phyloP scores from a whole-genome alignment of 83 land plant species.

The Picea abies region DNA sequence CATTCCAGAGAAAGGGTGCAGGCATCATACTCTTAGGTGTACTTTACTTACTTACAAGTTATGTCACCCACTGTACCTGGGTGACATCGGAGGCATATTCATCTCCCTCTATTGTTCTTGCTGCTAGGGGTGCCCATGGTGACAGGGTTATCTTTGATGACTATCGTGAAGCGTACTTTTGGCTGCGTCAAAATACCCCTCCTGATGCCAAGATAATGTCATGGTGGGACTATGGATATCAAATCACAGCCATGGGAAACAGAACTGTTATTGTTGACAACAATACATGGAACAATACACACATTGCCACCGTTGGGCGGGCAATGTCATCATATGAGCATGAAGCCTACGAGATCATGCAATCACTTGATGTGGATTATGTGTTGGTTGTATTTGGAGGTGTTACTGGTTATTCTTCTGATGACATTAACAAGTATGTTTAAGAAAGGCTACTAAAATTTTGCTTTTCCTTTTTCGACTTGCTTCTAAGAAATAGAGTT shows the following conservation, averaged over 20 bases:
- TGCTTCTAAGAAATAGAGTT: background rate
- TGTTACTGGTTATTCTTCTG: conserved; percentile 98
- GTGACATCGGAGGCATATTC: conserved; percentile 99
- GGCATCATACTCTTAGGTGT: conserved; percentile 74
- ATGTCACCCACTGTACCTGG: conserved; percentile 97
- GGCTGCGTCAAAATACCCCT: conserved; percentile 98
- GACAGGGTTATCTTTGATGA: conserved; percentile 99
- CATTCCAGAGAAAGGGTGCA: conserved; percentile 89
- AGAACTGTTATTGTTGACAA: conserved; percentile 99
- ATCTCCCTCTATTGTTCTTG: conserved; percentile 97
- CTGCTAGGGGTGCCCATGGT: conserved; percentile 97
- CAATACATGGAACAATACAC: conserved; percentile 99
- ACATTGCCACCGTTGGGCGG: conserved; percentile 99
- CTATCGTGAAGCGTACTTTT: conserved; percentile 97
- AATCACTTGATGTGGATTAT: conserved; percentile 91
- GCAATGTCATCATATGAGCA: conserved; percentile 99
- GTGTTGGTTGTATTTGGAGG: conserved; percentile 99
- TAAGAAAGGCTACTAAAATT: background rate
- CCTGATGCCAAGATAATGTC: conserved; percentile 98
- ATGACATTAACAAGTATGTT: conserved; percentile 98
- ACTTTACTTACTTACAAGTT: conserved; percentile 77
- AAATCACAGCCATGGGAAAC: conserved; percentile 99
- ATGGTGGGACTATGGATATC: conserved; percentile 99
- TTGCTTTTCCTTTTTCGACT: background rate
- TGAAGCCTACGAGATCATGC: conserved; percentile 98